Evolutionary conservation across 177 flowering plant species (phyloP).

Genomic region (Tripterygium wilfordii): DNA sequence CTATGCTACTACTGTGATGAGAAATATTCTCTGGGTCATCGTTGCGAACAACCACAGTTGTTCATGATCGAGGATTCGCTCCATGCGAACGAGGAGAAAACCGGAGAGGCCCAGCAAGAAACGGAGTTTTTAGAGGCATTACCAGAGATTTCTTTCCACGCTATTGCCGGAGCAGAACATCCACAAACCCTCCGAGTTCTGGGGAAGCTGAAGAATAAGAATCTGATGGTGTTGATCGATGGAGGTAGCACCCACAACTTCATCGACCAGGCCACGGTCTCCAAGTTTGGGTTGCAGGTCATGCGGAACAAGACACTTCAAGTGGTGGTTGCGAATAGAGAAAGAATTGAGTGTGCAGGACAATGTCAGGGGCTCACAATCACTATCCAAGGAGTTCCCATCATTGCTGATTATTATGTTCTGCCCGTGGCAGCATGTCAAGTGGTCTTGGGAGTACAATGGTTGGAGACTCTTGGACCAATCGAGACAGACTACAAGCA

Average conservation of each 20-base stretch:
- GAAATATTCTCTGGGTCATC: background rate
- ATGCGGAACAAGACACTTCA: background rate
- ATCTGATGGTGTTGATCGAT: background rate
- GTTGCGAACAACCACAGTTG: too few relatives aligned
- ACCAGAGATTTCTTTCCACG: too few relatives aligned
- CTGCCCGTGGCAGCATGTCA: background rate
- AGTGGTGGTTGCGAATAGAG: background rate
- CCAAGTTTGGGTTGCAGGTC: background rate
- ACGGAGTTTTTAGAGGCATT: too few relatives aligned
- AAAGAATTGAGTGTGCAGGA: background rate
- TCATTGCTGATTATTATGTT: background rate
- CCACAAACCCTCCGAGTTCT: background rate
- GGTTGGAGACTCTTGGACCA: too few relatives aligned
- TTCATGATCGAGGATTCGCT: background rate
- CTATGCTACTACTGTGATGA: background rate
- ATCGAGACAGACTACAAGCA: background rate
- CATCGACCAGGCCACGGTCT: background rate
- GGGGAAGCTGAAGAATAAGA: background rate
- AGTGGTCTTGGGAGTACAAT: background rate
- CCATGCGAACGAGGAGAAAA: background rate
- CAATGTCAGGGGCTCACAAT: background rate
- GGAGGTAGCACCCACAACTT: too few relatives aligned
- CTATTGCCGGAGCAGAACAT: too few relatives aligned
- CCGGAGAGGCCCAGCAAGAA: too few relatives aligned
- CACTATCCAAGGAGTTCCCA: background rate